Evolutionary conservation across 805 yeast genomes (phyloP), one percentile per base, ranked within the genome.

Genomic region (Candida dendrica): DNA sequence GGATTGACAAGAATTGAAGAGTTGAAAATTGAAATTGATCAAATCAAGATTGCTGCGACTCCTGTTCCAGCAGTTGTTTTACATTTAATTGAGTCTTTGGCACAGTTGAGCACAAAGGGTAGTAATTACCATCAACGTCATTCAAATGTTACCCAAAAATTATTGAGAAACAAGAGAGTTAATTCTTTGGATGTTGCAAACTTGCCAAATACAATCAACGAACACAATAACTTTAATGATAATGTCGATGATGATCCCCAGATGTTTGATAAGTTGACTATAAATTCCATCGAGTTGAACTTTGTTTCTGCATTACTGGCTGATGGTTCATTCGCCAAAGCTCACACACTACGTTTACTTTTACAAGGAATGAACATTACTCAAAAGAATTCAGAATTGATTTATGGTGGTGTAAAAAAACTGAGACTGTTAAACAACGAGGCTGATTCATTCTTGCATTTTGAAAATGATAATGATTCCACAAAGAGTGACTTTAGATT

Each of bases 401-500:
- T 68, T 2, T 71, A 68, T 46, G 87, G 86, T 2, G 74, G 75
- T 1, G 45, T 78, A 2, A 63, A 68, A 36, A 50, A 47, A 0
- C 44, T 75, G n/a, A 43, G 50, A 1, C 43, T 69, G 5, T 15
- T 59, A 3, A 43, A 62, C 17, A 47, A 44, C 18, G 44, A 55
- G 19, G 52, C 58, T 11, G 39, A 44, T 1, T n/a, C 45, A 6
- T 39, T 59, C 22, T 51, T 52, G 4, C 39, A 45, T 26, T 63
- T 74, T 43, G 56, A 52, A 20, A 52, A 56, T n/a, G 47, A 52
- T 20, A 36, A 55, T 8, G 27, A 34, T 19, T 13, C 15, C 15
- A 14, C 50, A 1, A 69, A 68, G 34, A 71, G 74, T 6, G 86
- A 80, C 48, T 38, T 80, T 2, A 53, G 81, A 29, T 75, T 79